Base-by-base conservation (phyloP, 1,139 yeast genomes). In the Candida mesenterica region DNA sequence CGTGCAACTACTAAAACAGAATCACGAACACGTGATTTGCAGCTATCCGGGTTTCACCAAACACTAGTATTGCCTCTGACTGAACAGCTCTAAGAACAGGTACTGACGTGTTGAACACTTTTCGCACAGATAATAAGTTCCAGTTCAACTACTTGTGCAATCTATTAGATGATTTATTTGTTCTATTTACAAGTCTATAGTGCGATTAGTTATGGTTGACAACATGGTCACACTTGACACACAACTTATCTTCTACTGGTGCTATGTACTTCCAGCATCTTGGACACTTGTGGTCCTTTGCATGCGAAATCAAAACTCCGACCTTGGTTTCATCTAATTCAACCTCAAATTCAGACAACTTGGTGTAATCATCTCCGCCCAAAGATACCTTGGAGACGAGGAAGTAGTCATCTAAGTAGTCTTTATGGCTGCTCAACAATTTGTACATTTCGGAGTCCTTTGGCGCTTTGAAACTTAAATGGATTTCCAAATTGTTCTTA, bases 241-340 rank as follows among this genome's bases (percentile, higher is more conserved):
- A 92, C 22, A 90, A 65, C 2, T 55, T 53, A 12, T 77, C 79
- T 30, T 72, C 79, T 1, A 45, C 50, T 0, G 55, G 57, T 0
- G 95, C 68, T 12, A 76, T 75, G 52, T 63, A 80, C 52, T 87
- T 87, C 98, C 98, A 92, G 59, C 98, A 92, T 53, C 98, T 73
- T 2, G 96, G 95, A 56, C 98, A 92, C 51, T 88, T 88, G 35
- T 62, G 61, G 4, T 62, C 53, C 0, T 59, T 44, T 0, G 88
- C 74, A 4, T 68, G 70, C 7, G 62, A 55, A 5, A 79, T 70
- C 9, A 63, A 49, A 4, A 77, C 58, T 1, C 46, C 43, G 3
- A 75, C 46, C 1, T 39, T 40, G 2, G 49, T 52, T 2, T 60
- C 68, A 15, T 57, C 62, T 4, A 65, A 41, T 0, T 41, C 47